These are phyloP conservation scores for Rhizophlyctis rosea DNA, from an alignment of 192 early-diverging fungal species.

Conservation along the genomic window DNA sequence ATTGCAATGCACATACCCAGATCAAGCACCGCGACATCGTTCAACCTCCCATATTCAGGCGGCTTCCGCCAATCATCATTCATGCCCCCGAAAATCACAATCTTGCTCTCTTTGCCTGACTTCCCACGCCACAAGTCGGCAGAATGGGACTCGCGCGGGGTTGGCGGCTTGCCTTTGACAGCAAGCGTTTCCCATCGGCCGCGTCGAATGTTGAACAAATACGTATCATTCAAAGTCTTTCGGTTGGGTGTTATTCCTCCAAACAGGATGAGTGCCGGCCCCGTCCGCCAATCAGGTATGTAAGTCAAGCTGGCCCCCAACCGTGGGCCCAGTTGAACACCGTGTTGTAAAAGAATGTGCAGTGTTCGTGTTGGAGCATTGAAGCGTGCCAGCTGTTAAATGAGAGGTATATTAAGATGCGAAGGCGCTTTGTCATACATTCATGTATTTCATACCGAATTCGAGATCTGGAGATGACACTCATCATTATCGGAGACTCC, in stretches of 20 bases:
- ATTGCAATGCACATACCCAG: conserved; percentile 8
- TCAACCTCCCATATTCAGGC: neutral
- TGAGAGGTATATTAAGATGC: neutral
- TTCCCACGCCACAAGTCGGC: conserved; percentile 12
- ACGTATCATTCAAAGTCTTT: conserved; percentile 8
- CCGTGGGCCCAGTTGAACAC: conserved; percentile 5
- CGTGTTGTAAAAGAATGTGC: neutral
- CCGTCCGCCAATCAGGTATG: conserved; percentile 1
- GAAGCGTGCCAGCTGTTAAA: neutral
- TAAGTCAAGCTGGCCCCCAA: conserved; percentile 13
- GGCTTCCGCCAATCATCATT: neutral
- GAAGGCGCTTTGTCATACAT: neutral
- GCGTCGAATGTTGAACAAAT: conserved; percentile 14
- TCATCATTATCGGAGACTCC: neutral
- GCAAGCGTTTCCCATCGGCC: neutral
- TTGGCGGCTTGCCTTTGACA: conserved; percentile 12
- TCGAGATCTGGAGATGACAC: no score
- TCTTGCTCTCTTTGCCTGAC: neutral
- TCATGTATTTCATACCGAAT: no score
- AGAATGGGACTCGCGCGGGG: conserved; percentile 12
- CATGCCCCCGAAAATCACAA: conserved; percentile 23
- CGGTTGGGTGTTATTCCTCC: neutral
- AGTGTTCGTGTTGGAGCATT: neutral
- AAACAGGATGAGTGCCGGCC: conserved; percentile 12
- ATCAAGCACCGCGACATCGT: conserved; percentile 15